Conservation (phyloP, 2,329 filamentous ascomycete species). For the Talaromyces albobiverticillius region DNA sequence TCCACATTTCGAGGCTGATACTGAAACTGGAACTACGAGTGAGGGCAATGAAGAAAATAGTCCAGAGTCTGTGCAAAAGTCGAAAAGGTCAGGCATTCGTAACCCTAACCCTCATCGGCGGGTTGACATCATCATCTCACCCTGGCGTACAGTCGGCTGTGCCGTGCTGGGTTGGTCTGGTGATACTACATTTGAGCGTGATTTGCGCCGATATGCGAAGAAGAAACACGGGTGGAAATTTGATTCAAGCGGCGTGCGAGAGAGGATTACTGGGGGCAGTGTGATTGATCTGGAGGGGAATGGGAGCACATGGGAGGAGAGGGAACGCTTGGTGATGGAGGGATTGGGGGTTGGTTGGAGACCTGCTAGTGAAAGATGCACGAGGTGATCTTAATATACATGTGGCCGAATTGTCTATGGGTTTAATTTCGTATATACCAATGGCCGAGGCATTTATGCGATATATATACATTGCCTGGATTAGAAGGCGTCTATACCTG, state of each 20-base stretch:
- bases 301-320: slow-evolving; percentile 60
- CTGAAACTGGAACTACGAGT: slow-evolving; percentile 10
- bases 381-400: slow-evolving; percentile 45
- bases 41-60: background rate
- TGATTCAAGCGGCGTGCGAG: slow-evolving; percentile 81
- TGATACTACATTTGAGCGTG: slow-evolving; percentile 84
- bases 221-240: slow-evolving; percentile 72
- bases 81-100: slow-evolving; percentile 28
- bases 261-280: slow-evolving; percentile 61
- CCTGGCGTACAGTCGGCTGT: slow-evolving; percentile 86
- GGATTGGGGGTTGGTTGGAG: slow-evolving; percentile 69
- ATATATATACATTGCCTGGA: too few relatives aligned
- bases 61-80: slow-evolving; percentile 19
- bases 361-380: slow-evolving; percentile 65
- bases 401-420: background rate
- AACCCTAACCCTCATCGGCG: slow-evolving; percentile 76
- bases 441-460: too few relatives aligned
- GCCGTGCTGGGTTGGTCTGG: slow-evolving; percentile 86
- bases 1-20: slow-evolving; percentile 46
- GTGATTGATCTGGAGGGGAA: slow-evolving; percentile 65
- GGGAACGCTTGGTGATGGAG: slow-evolving; percentile 77
- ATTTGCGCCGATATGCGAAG: slow-evolving; percentile 77
- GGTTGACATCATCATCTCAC: slow-evolving; percentile 87
- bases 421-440: background rate
- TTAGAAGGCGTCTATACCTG: too few relatives aligned